Evolutionary conservation across 1,284 basidiomycete genomes (phyloP).

Genomic region (Microbotryum scabiosae): DNA sequence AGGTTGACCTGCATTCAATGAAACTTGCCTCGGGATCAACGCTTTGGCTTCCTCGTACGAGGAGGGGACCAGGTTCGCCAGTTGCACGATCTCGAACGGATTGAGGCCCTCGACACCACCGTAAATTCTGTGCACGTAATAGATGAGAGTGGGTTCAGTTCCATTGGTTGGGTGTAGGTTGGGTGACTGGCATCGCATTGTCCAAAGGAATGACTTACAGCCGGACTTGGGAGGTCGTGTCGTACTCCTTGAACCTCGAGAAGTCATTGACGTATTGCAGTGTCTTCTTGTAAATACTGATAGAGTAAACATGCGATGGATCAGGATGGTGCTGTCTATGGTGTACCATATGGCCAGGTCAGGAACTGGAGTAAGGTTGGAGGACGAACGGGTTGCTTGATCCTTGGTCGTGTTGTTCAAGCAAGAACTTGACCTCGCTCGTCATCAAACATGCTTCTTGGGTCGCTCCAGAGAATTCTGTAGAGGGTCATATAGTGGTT

Average conservation of each 20-base stretch:
- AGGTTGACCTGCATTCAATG: no score
- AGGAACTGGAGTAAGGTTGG: no score
- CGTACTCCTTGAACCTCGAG: constrained; percentile 76
- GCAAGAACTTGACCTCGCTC: constrained; percentile 79
- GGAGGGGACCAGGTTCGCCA: constrained; percentile 80
- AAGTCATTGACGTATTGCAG: constrained; percentile 85
- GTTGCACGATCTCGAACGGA: constrained; percentile 85
- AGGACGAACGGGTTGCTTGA: constrained; percentile 7
- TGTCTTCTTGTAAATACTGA: constrained; percentile 83
- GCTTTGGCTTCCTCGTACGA: constrained; percentile 85
- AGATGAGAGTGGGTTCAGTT: constrained; percentile 20
- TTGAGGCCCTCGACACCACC: constrained; percentile 65
- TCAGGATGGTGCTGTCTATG: not conserved
- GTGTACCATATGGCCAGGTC: not conserved
- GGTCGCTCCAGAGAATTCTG: constrained; percentile 75
- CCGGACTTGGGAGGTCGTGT: constrained; percentile 77
- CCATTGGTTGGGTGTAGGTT: constrained; percentile 4
- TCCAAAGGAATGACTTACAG: constrained; percentile 51
- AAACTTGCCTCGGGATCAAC: constrained; percentile 57
- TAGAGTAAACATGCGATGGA: not conserved
- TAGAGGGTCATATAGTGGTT: constrained; percentile 30
- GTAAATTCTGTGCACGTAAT: constrained; percentile 50
- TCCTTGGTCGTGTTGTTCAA: constrained; percentile 49
- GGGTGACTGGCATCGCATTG: not conserved
- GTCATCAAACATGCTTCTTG: constrained; percentile 68